Percentiles rank a stretch among this genome's conserved stretches.
phyloP scores from a whole-genome alignment of 192 early-diverging fungal genomes.

The Nowakowskiella sp. region DNA sequence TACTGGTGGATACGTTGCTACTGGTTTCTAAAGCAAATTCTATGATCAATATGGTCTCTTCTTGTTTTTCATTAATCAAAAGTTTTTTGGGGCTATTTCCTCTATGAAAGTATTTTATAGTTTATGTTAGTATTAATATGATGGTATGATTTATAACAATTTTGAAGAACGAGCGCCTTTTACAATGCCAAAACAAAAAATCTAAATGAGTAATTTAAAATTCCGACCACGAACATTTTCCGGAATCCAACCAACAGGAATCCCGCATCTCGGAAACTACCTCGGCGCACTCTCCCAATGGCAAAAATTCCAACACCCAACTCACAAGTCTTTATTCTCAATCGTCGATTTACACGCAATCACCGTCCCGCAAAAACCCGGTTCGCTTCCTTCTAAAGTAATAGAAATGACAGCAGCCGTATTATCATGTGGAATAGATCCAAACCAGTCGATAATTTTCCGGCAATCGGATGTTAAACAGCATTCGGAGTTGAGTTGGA shows the following conservation, averaged over 20 bases:
- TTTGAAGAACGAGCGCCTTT: too few species aligned
- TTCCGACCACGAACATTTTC: slow-evolving; percentile 68
- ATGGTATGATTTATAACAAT: too few species aligned
- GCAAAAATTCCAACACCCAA: slow-evolving; percentile 26
- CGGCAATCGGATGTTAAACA: slow-evolving; percentile 67
- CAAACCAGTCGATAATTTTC: slow-evolving; percentile 63
- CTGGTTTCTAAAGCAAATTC: too few species aligned
- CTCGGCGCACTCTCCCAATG: slow-evolving; percentile 83
- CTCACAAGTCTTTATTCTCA: slow-evolving; percentile 51
- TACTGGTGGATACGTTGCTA: too few species aligned
- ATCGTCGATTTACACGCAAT: slow-evolving; percentile 90
- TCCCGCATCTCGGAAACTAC: slow-evolving; percentile 91
- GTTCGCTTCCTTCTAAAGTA: slow-evolving; percentile 51
- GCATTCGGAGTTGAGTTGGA: slow-evolving; percentile 81
- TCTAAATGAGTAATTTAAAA: too few species aligned
- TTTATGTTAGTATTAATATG: too few species aligned
- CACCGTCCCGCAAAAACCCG: slow-evolving; percentile 66
- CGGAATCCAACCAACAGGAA: slow-evolving; percentile 90
- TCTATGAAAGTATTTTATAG: too few species aligned
- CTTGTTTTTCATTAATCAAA: too few species aligned
- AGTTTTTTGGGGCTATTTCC: too few species aligned
- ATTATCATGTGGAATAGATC: slow-evolving; percentile 79
- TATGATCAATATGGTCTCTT: too few species aligned
- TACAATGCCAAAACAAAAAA: too few species aligned
- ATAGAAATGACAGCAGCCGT: slow-evolving; percentile 67